These are phyloP conservation scores for Russula emetica DNA, from an alignment of 768 basidiomycete species.

Conservation along the genomic window DNA sequence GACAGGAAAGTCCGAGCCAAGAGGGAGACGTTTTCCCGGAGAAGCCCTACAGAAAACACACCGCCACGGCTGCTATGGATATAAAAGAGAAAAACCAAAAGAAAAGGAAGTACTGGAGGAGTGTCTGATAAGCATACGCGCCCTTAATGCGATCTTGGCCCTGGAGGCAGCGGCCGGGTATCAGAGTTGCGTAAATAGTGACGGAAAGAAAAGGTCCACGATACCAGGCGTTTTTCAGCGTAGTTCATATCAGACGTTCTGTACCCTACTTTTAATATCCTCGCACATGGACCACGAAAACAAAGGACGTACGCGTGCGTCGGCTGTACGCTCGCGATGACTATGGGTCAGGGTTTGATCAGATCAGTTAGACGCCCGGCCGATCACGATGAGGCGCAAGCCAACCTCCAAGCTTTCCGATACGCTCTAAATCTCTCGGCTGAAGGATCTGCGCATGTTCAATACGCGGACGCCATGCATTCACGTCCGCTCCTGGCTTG, in stretches of 20 bases:
- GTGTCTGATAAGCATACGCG: slow-evolving; percentile 84
- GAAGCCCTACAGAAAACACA: slow-evolving; percentile 41
- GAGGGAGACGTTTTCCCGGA: slow-evolving; percentile 53
- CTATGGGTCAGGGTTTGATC: slow-evolving; percentile 38
- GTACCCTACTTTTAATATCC: neutral
- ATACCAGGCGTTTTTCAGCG: slow-evolving; percentile 74
- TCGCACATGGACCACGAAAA: slow-evolving; percentile 9
- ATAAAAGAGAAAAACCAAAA: neutral
- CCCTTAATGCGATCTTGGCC: slow-evolving; percentile 78
- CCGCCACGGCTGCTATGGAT: neutral
- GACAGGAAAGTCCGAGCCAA: slow-evolving; percentile 94
- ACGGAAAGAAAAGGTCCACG: slow-evolving; percentile 17
- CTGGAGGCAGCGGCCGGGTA: slow-evolving; percentile 37
- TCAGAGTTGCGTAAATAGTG: neutral
- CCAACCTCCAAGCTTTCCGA: slow-evolving; percentile 67
- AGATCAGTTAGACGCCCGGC: neutral
- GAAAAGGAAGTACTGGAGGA: slow-evolving; percentile 61
- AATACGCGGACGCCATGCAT: slow-evolving; percentile 66
- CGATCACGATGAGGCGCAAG: slow-evolving; percentile 27
- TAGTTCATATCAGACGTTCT: slow-evolving; percentile 92
- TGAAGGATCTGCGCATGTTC: slow-evolving; percentile 93
- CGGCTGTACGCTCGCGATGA: slow-evolving; percentile 89
- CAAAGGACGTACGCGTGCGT: slow-evolving; percentile 72
- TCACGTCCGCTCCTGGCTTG: slow-evolving; percentile 34
- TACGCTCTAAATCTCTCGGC: slow-evolving; percentile 59